Evolutionary conservation across 1,284 basidiomycete genomes (phyloP).

Genomic region (Phellopilus nigrolimitatus): DNA sequence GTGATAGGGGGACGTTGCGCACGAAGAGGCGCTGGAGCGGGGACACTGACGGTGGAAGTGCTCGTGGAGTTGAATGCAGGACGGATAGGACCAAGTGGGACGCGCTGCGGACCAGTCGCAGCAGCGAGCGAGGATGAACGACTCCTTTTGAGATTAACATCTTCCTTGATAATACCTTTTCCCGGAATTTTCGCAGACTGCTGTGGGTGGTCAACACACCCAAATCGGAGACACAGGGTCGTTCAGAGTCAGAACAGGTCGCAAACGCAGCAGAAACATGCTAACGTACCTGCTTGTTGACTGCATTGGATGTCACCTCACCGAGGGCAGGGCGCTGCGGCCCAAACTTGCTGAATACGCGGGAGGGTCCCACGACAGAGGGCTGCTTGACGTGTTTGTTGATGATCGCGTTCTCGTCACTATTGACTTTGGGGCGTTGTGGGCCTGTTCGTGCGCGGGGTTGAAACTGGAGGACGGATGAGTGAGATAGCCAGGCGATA

Average conservation of each 20-base stretch:
- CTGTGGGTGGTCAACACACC: too few species aligned
- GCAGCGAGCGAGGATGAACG: constrained; percentile 57
- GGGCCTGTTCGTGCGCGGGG: constrained; percentile 38
- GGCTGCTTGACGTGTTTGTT: constrained; percentile 57
- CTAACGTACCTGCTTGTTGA: constrained; percentile 65
- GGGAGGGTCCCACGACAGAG: constrained; percentile 44
- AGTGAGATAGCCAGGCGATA: background rate
- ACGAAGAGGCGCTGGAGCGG: constrained; percentile 29
- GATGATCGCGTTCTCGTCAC: constrained; percentile 58
- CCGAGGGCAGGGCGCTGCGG: constrained; percentile 57
- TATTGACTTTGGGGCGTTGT: constrained; percentile 52
- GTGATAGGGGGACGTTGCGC: constrained; percentile 34
- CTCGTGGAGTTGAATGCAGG: constrained; percentile 35
- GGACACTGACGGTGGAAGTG: constrained; percentile 23
- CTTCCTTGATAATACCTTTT: constrained; percentile 28
- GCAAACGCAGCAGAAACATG: constrained; percentile 1
- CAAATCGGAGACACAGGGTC: too few species aligned
- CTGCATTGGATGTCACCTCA: constrained; percentile 65
- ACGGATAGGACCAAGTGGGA: constrained; percentile 57
- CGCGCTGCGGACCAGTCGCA: constrained; percentile 54
- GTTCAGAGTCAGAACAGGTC: too few species aligned
- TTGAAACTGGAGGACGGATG: constrained; percentile 28
- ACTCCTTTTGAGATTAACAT: constrained; percentile 56
- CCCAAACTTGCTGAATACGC: constrained; percentile 31
- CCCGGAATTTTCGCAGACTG: constrained; percentile 25